Conservation (phyloP, 2,329 filamentous ascomycete species). For the Podosphaera fusca region DNA sequence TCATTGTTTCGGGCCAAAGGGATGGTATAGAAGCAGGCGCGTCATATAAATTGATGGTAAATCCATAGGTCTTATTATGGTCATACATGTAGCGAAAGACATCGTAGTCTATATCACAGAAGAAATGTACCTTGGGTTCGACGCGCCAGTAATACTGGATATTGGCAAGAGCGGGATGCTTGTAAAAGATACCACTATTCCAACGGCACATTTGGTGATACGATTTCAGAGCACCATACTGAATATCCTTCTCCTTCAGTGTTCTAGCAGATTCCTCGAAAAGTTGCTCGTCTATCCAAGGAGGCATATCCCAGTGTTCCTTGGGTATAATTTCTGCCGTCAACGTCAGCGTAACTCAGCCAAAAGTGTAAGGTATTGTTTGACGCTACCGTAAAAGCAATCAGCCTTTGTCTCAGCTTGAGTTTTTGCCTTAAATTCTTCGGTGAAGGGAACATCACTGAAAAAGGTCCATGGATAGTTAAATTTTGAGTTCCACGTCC, state of each 20-base stretch:
- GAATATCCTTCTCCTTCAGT: constrained; percentile 62
- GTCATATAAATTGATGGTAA: constrained; percentile 95
- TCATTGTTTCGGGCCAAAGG: constrained; percentile 86
- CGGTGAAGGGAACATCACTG: constrained; percentile 82
- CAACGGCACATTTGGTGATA: constrained; percentile 99
- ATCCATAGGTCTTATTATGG: constrained; percentile 96
- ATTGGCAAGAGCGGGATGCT: constrained; percentile 66
- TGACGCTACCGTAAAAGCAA: constrained; percentile 48
- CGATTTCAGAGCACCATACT: constrained; percentile 71
- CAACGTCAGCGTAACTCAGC: constrained; percentile 5
- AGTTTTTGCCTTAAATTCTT: constrained; percentile 76
- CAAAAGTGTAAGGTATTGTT: not conserved
- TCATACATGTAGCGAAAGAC: constrained; percentile 97
- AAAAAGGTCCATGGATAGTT: constrained; percentile 99
- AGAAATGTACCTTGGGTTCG: constrained; percentile 96
- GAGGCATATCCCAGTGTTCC: constrained; percentile 80
- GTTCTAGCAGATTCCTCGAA: constrained; percentile 68
- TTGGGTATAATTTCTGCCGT: constrained; percentile 63
- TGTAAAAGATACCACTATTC: constrained; percentile 97
- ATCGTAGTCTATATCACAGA: constrained; percentile 96
- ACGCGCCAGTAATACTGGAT: constrained; percentile 95
- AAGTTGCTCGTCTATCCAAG: constrained; percentile 77
- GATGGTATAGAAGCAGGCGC: constrained; percentile 64
- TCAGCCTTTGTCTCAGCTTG: constrained; percentile 68
- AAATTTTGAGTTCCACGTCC: constrained; percentile 95